Evolutionary conservation across 1,284 basidiomycete species (phyloP), one percentile per base, ranked within the genome.

Genomic region (Ceratobasidium sp.): DNA sequence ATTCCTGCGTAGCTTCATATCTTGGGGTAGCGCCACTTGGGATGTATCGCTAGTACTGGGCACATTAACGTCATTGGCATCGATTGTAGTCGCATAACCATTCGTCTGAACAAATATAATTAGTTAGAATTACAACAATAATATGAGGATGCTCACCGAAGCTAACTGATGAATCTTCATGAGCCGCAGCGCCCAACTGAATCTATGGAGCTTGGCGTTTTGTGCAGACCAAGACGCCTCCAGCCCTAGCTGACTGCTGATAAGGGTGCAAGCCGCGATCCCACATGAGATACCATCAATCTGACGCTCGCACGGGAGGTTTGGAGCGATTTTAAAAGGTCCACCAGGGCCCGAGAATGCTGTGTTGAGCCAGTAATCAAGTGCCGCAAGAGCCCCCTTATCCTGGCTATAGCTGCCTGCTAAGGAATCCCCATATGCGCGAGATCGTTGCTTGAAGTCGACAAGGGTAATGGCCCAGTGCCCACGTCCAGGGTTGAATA

Each of bases 371-470:
- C 36, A 63, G 36, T 22, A 17, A 2, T 47, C 31, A 45, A 45
- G 31, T 27, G 60, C 60, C 11, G 33, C 19, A 44, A 22, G 24
- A 19, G 36, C 60, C 6, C 7, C 19, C n/a, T 63, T 44, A 45
- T 47, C 4, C 24, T 29, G 36, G 4, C n/a, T 17, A 22, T 41
- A 41, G 5, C 11, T 27, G n/a, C 29, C 29, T 45, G 60, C 60
- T 24, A 63, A 48, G 5, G 44, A 63, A 36, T 63, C 60, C 8
- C 60, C 60, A 24, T 63, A 63, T 22, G 60, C 60, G 7, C 27
- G 41, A 27, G 60, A 19, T 19, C 60, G 19, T 1, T 22, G 1
- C n/a, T 9, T 27, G 17, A 63, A 7, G n/a, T 63, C 24, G 22
- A 63, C 60, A 17, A 4, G 41, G 17, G 47, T 44, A 44, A 27